Conservation (phyloP, 176 grass and related monocot species). For the Chloris gayana region DNA sequence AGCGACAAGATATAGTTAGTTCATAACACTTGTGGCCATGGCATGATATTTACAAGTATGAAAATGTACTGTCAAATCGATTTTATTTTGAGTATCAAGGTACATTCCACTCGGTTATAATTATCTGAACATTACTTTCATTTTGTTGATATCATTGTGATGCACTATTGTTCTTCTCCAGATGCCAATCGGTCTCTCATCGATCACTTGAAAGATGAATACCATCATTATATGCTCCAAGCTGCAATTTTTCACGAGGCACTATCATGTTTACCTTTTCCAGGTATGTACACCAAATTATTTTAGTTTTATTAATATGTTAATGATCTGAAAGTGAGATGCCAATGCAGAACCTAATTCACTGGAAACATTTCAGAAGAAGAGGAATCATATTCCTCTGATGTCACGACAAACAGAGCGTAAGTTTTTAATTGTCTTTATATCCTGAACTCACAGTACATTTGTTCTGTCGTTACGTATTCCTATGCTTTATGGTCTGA, state of each 20-base stretch:
- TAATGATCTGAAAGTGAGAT: constrained; percentile 30
- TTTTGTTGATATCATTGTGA: constrained; percentile 20
- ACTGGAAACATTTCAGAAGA: constrained; percentile 54
- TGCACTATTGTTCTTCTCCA: constrained; percentile 31
- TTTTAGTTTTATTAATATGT: constrained; percentile 14
- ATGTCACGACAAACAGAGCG: constrained; percentile 77
- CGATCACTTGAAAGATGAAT: constrained; percentile 78
- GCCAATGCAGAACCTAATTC: constrained; percentile 57
- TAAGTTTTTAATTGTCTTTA: constrained; percentile 39
- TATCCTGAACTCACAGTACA: neutral
- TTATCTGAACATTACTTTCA: neutral
- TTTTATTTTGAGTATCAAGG: constrained; percentile 1
- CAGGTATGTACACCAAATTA: constrained; percentile 45
- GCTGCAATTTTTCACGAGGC: constrained; percentile 80
- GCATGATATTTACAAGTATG: neutral
- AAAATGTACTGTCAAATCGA: neutral
- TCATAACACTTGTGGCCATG: constrained; percentile 3
- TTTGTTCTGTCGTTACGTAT: constrained; percentile 15
- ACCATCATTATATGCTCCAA: constrained; percentile 71
- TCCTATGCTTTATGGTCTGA: neutral
- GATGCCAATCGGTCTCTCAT: constrained; percentile 61
- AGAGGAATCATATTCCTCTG: constrained; percentile 79
- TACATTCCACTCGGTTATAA: neutral
- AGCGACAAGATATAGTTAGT: neutral
- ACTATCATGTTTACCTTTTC: constrained; percentile 54